Conservation (phyloP, 208 protist species). For the Acanthamoeba polyphaga region DNA sequence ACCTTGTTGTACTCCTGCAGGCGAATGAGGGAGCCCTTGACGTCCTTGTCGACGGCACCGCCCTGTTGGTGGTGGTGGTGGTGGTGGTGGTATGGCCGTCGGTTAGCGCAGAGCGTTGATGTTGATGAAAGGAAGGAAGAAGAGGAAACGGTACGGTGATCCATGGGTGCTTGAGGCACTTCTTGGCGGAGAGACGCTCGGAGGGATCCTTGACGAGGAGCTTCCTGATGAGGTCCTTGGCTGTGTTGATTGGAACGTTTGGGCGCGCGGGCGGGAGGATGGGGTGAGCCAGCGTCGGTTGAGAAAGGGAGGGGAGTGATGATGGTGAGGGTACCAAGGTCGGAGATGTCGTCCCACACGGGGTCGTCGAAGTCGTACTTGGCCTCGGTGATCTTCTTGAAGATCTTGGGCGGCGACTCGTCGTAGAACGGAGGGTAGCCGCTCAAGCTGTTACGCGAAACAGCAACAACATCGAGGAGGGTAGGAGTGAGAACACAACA, state of each 20-base stretch:
- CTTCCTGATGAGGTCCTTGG: slow-evolving; percentile 87
- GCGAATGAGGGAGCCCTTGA: slow-evolving; percentile 69
- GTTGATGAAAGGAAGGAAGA: neutral
- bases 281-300: neutral
- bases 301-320: neutral
- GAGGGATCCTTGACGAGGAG: slow-evolving; percentile 85
- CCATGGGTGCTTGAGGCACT: slow-evolving; percentile 87
- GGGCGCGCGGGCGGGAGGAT: too few species aligned
- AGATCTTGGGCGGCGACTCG: slow-evolving; percentile 82
- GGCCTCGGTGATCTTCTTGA: slow-evolving; percentile 83
- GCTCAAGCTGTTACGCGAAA: slow-evolving; percentile 35
- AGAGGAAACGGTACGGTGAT: slow-evolving; percentile 26
- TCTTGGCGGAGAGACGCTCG: slow-evolving; percentile 81
- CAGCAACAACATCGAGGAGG: neutral
- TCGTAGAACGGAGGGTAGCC: slow-evolving; percentile 87
- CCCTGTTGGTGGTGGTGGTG: too few species aligned
- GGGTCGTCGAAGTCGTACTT: slow-evolving; percentile 83
- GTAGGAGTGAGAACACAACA: slow-evolving; percentile 75
- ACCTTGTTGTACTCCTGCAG: slow-evolving; percentile 75
- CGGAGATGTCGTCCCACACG: slow-evolving; percentile 81
- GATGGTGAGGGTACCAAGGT: slow-evolving; percentile 11
- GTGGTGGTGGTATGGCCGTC: neutral
- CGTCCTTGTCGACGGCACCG: slow-evolving; percentile 58
- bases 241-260: neutral
- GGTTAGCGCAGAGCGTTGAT: neutral